A percentile compares a stretch with the other conserved stretches of the same genome.
phyloP scores from a whole-genome alignment of 768 basidiomycete genomes.

The Serpula lacrymans region DNA sequence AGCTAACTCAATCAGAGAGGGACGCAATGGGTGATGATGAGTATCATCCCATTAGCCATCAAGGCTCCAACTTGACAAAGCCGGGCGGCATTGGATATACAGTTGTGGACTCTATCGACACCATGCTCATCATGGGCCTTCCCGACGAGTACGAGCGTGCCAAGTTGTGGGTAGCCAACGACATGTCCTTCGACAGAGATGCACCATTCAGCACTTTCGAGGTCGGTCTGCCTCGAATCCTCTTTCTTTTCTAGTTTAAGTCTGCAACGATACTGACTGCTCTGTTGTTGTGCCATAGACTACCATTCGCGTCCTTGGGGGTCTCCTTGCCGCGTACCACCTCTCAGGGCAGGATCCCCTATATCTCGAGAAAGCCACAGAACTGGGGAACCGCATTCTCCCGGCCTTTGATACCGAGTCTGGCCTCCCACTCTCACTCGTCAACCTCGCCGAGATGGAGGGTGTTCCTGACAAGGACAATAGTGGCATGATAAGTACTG shows the following conservation, averaged over 20 bases:
- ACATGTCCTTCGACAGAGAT: constrained; percentile 73
- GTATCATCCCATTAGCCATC: constrained; percentile 78
- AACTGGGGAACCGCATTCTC: constrained; percentile 84
- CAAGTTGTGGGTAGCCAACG: constrained; percentile 67
- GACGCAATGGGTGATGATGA: constrained; percentile 93
- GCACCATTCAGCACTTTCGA: constrained; percentile 88
- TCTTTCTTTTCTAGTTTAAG: background rate
- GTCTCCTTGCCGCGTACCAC: constrained; percentile 82
- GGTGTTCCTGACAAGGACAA: constrained; percentile 63
- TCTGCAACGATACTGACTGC: constrained; percentile 3
- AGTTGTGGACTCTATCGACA: constrained; percentile 85
- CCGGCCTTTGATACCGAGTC: constrained; percentile 78
- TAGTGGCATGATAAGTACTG: constrained; percentile 65
- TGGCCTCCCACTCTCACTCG: constrained; percentile 74
- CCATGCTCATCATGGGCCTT: constrained; percentile 83
- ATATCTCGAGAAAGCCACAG: constrained; percentile 72
- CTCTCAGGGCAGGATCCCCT: constrained; percentile 65
- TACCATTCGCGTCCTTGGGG: constrained; percentile 89
- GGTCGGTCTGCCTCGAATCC: constrained; percentile 39
- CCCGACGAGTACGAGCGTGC: constrained; percentile 76
- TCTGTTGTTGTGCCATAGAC: constrained; percentile 47
- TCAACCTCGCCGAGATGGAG: constrained; percentile 64
- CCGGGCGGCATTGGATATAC: constrained; percentile 88
- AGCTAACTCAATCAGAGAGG: constrained; percentile 48
- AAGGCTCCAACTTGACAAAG: constrained; percentile 73